Base-by-base conservation (phyloP, 257 asterid genomes). In the Knoxia roxburghii region DNA sequence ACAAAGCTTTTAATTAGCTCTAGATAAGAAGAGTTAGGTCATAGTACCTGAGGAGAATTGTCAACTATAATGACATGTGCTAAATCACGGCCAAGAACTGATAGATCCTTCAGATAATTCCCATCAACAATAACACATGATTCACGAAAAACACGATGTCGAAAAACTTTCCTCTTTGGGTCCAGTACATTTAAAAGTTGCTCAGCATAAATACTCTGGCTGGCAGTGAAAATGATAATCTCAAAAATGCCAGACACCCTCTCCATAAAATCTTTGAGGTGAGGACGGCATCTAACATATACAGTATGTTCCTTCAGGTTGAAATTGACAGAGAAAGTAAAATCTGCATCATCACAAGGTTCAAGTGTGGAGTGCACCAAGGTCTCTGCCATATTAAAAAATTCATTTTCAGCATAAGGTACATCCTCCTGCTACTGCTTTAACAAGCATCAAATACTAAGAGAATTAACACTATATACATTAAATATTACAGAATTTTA, bases 21-120 rank as follows among this genome's bases (percentile, higher is more conserved):
- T 8, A 21, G 18, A 27, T 51, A 45, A n/a, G 23, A 30, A 70
- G 24, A 45, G 64, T 45, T 39, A 5, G 14, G 61, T 9, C 15
- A 17, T 8, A 74, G 55, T 81, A 90, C 99, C 99, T 90, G 99
- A 26, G 99, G 99, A 66, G 99, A 94, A 83, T 94, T 94, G 68
- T 94, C 99, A 7, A 94, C 72, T 63, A 94, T 94, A 64, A 90
- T 83, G 61, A 91, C 96, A 29, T 67, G 93, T 2, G 95, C 79
- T 78, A 94, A 79, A 78, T 94, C 99, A 68, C 99, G 97, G 67
- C 99, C 99, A 75, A 94, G 99, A 83, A 94, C 89, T 6, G 99
- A 83, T 1, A 94, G 85, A 72, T 94, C 99, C 75, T 94, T 94
- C 66, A 94, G 89, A 78, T 90, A 94, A 82, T 90, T 90, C 46